Evolutionary conservation across 768 basidiomycete species (phyloP), one percentile per base, ranked within the genome.

Genomic region (Mycena galericulata): DNA sequence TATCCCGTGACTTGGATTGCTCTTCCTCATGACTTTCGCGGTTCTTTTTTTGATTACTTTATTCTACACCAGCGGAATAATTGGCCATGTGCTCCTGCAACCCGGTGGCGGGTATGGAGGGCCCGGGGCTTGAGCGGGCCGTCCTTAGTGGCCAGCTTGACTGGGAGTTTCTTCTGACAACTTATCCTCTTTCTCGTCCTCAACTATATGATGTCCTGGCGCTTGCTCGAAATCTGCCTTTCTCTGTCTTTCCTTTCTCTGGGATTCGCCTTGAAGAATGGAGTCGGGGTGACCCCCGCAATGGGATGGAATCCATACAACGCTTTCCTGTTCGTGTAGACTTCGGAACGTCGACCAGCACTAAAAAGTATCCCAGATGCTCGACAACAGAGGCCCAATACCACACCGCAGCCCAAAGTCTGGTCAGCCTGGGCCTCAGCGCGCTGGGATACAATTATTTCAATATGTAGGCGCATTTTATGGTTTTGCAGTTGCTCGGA

Each of bases 301-400:
- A 84, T 86, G 84, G 84, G 84, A 9, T 86, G 81, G 79, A 86
- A 85, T 63, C 82, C 84, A 0, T 85, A 85, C 73, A 86, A 86
- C 66, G 83, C 82, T 11, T 86, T 84, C 67, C 72, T 70, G 85
- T 85, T 64, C 59, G 82, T 77, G 38, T 38, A 45, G 2, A 18
- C 58, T 32, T 15, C 34, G 38, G 34, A 34, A 6, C 27, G 50
- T 38, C 20, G 9, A 17, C 45, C 8, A 32, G 32, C 9, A 18
- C 59, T 65, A 12, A 68, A 34, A 15, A 1, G 38, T 51, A 18
- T 22, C 24, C 18, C 24, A 86, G 85, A 53, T 85, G 84, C 67
- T 60, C 74, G 8, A 82, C 84, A 3, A 82, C 81, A 29, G 84
- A 85, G 65, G 70, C 80, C 9, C 78, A 84, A 64, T 85, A 85